phyloP scores from a whole-genome alignment of 1,139 yeast genomes.

The Debaryomyces fabryi region DNA sequence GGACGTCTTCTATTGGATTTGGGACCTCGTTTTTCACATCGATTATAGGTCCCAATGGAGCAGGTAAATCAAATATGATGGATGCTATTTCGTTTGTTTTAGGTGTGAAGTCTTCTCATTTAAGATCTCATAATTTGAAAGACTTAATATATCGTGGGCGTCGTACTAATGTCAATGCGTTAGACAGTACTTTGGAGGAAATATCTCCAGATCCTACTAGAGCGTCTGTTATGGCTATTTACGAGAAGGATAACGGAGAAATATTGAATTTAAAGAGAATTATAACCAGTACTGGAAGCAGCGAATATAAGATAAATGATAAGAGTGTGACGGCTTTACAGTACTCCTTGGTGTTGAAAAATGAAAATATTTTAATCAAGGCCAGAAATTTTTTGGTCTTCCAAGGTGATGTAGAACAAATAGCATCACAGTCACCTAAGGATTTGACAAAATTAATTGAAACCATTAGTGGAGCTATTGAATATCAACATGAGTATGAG shows the following conservation, averaged over 20 bases:
- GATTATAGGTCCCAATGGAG: conserved; percentile 96
- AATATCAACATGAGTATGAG: conserved; percentile 70
- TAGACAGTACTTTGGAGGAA: conserved; percentile 19
- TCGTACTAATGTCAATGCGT: conserved; percentile 20
- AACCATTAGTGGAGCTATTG: conserved; percentile 79
- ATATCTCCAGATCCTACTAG: conserved; percentile 48
- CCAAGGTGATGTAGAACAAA: conserved; percentile 95
- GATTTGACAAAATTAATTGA: conserved; percentile 79
- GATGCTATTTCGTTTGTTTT: conserved; percentile 95
- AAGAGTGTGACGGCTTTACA: conserved; percentile 62
- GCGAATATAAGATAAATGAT: conserved; percentile 72
- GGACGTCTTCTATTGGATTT: conserved; percentile 74
- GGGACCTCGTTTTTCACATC: conserved; percentile 85
- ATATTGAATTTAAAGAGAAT: conserved; percentile 55
- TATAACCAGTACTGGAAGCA: conserved; percentile 57
- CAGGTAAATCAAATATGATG: conserved; percentile 98
- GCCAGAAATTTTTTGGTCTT: conserved; percentile 92
- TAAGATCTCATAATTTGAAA: conserved; percentile 72
- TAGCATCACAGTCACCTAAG: conserved; percentile 83
- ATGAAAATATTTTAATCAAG: conserved; percentile 83
- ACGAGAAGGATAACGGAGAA: conserved; percentile 64
- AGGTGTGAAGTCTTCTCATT: conserved; percentile 77
- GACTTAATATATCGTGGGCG: conserved; percentile 85
- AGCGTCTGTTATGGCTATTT: conserved; percentile 83
- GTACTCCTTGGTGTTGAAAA: conserved; percentile 66